phyloP scores from a whole-genome alignment of 2,329 filamentous ascomycete genomes.

The Pyrenochaeta sp. region DNA sequence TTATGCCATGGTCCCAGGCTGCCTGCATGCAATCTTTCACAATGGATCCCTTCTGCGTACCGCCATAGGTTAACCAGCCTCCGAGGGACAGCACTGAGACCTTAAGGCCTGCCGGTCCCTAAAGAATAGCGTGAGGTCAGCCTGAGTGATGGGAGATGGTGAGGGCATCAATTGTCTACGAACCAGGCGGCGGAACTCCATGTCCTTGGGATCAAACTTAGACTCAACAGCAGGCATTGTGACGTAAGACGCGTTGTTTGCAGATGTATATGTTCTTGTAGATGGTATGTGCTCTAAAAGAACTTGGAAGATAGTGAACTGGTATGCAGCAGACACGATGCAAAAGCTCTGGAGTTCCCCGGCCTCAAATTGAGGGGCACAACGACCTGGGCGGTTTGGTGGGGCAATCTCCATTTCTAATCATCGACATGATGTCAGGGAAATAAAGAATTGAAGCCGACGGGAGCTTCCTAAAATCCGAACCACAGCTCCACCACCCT shows the following conservation, averaged over 20 bases:
- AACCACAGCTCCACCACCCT: not conserved
- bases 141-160: not conserved
- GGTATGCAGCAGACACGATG: too few species aligned
- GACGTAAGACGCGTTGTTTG: slow-evolving; percentile 3
- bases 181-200: slow-evolving; percentile 51
- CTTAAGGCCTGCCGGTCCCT: slow-evolving; percentile 53
- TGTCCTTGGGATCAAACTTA: slow-evolving; percentile 60
- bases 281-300: not conserved
- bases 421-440: slow-evolving; percentile 14
- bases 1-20: slow-evolving; percentile 59
- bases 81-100: slow-evolving; percentile 60
- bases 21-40: slow-evolving; percentile 60
- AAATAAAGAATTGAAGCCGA: slow-evolving; percentile 10
- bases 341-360: too few species aligned
- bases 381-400: slow-evolving; percentile 7
- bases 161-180: slow-evolving; percentile 28
- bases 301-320: too few species aligned
- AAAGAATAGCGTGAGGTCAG: slow-evolving; percentile 3
- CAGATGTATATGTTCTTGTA: not conserved
- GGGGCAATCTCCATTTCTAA: slow-evolving; percentile 14
- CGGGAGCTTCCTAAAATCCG: too few species aligned
- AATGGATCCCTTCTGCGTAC: slow-evolving; percentile 55
- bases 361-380: too few species aligned
- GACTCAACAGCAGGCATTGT: slow-evolving; percentile 51
- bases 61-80: slow-evolving; percentile 56